Evolutionary conservation across 495 filamentous ascomycete species (phyloP), one percentile per base, ranked within the genome.

Genomic region (Talaromyces thailandensis): DNA sequence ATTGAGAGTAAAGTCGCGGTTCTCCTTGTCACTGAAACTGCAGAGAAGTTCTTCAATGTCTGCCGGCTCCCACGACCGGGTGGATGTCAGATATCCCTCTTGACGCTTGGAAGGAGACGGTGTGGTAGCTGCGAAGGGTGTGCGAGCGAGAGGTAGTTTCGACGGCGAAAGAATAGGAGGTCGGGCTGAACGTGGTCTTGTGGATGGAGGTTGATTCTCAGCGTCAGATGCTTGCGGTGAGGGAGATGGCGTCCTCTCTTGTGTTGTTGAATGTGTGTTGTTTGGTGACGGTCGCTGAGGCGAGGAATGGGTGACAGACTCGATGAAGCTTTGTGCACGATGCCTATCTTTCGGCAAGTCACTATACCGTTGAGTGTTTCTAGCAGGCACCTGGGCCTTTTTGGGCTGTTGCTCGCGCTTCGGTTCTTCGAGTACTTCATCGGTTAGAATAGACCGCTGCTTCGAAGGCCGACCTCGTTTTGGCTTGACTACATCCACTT

Each of bases 141-240:
- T 66, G 14, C 71, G 74, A 26, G 58, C 65, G 6, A 61, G 61
- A n/a, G 70, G 71, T 31, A 74, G 66, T 60, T 78, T 81, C 3
- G 77, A 70, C 7, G 80, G 74, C 4, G 79, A 78, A 32, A 65
- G 59, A 18, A 71, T 62, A 37, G 68, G 65, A 31, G 68, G 67
- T 4, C 76, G 65, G 16, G 69, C 73, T 69, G 64, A 67, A 55
- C 80, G 76, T 3, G 79, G 80, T 59, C 80, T 83, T 4, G 85
- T 83, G 1, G 86, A 86, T 3, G 88, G 89, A 1, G 88, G 88
- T 18, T 81, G 84, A 64, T 92, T 92, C 68, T 92, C 89, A 1
- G 87, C 88, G 73, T 92, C 86, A n/a, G 89, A 92, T 4, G 88
- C 86, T 63, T 91, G 88, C 0, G 86, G 85, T 9, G 89, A 89